Percentiles rank a stretch among this genome's conserved stretches.
phyloP scores from a whole-genome alignment of 768 basidiomycete genomes.

The Trametes cubensis region DNA sequence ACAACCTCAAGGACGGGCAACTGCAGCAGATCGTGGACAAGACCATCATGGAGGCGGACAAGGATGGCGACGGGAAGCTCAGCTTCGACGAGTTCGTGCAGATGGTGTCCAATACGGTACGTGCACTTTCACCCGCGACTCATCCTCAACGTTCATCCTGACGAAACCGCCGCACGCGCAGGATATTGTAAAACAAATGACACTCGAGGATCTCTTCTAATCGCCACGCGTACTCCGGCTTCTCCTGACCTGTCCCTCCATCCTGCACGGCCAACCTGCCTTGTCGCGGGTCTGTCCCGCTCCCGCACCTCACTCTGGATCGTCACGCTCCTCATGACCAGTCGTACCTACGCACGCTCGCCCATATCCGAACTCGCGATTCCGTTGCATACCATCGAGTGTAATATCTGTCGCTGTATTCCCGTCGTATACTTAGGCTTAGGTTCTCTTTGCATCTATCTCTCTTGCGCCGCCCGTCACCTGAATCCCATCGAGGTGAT shows the following conservation, averaged over 20 bases:
- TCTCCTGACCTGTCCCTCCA: not conserved
- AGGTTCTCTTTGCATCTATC: slow-evolving; percentile 8
- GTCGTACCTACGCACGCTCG: slow-evolving; percentile 15
- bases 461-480: not conserved
- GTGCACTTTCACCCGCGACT: slow-evolving; percentile 30
- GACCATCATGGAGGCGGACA: slow-evolving; percentile 99
- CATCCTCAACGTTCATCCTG: not conserved
- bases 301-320: slow-evolving; percentile 1
- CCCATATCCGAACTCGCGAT: slow-evolving; percentile 12
- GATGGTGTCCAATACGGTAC: slow-evolving; percentile 95
- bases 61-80: slow-evolving; percentile 96
- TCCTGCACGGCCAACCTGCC: not conserved
- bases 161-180: slow-evolving; percentile 33
- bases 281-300: not conserved
- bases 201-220: slow-evolving; percentile 89
- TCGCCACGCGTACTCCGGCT: not conserved
- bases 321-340: slow-evolving; percentile 14
- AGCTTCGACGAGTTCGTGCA: slow-evolving; percentile 95
- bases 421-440: slow-evolving; percentile 17
- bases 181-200: slow-evolving; percentile 99
- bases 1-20: slow-evolving; percentile 99
- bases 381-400: slow-evolving; percentile 23
- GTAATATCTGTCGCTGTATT: slow-evolving; percentile 26
- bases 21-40: slow-evolving; percentile 99
- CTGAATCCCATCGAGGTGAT: not conserved